A percentile compares a stretch with the other conserved stretches of the same genome.
These are phyloP conservation scores for Linum usitatissimum DNA, from an alignment of 345 rosid genomes.

Conservation along the genomic window DNA sequence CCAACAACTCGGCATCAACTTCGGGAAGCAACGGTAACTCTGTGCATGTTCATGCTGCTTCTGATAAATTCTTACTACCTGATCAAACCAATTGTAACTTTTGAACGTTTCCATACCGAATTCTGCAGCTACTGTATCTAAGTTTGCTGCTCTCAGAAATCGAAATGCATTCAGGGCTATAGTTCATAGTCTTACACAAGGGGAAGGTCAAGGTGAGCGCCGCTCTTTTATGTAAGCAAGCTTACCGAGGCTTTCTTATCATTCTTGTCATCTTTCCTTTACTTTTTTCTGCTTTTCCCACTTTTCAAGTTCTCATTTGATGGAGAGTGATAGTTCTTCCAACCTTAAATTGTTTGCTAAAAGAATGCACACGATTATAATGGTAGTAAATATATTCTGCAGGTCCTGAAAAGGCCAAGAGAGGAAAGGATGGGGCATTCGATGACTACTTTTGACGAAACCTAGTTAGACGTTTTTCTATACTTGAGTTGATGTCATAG, in stretches of 20 bases:
- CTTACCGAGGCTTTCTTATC: not conserved
- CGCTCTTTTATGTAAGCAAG: conserved; percentile 8
- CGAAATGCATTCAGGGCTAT: conserved; percentile 32
- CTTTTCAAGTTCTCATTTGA: conserved; percentile 1
- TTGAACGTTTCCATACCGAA: conserved; percentile 9
- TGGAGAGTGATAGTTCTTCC: too few relatives aligned
- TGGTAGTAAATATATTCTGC: conserved; percentile 22
- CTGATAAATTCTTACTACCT: conserved; percentile 47
- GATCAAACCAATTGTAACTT: conserved; percentile 57
- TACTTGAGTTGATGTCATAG: too few relatives aligned
- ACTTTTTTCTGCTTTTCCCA: not conserved
- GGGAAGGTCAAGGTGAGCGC: conserved; percentile 41
- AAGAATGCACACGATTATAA: conserved; percentile 2
- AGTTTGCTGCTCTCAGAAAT: conserved; percentile 16
- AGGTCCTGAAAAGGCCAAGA: conserved; percentile 43
- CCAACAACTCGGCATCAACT: conserved; percentile 40
- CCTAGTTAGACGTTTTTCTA: not conserved
- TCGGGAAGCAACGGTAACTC: conserved; percentile 32
- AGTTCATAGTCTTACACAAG: conserved; percentile 45
- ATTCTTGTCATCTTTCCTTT: not conserved
- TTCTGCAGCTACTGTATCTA: conserved; percentile 42
- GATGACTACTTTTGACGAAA: conserved; percentile 71
- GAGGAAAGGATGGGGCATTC: conserved; percentile 61
- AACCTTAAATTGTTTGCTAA: too few relatives aligned
- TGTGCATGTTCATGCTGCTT: conserved; percentile 33